phyloP scores from a whole-genome alignment of 345 rosid genomes.

The Citrus australasica region DNA sequence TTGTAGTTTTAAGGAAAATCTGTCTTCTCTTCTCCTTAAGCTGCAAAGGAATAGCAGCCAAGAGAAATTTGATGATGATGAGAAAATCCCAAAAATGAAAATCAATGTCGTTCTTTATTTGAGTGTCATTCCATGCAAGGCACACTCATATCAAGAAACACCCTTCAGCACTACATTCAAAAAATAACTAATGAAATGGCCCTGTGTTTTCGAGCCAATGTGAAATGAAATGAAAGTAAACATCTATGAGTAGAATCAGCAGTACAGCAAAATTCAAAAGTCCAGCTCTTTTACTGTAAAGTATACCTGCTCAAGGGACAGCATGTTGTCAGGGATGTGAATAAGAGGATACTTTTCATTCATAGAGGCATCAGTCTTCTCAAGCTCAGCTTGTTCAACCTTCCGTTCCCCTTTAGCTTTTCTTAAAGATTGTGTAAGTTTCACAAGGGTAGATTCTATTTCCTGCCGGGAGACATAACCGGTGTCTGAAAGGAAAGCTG shows the following conservation, averaged over 20 bases:
- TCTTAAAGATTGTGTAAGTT: slow-evolving; percentile 65
- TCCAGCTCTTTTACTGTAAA: background rate
- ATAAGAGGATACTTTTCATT: slow-evolving; percentile 74
- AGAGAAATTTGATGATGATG: background rate
- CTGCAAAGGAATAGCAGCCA: slow-evolving; percentile 28
- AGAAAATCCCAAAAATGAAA: background rate
- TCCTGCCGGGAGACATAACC: slow-evolving; percentile 86
- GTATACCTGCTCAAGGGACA: slow-evolving; percentile 79
- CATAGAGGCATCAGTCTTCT: slow-evolving; percentile 49
- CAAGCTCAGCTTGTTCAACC: slow-evolving; percentile 64
- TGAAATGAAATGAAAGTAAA: background rate
- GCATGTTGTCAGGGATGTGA: slow-evolving; percentile 67
- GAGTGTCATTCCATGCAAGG: background rate
- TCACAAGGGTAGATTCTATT: slow-evolving; percentile 58
- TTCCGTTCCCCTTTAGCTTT: slow-evolving; percentile 89
- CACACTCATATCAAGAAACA: background rate
- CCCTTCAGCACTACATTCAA: background rate
- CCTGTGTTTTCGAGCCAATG: background rate
- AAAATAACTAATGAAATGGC: background rate
- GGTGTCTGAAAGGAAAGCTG: slow-evolving; percentile 67
- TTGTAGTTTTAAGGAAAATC: slow-evolving; percentile 79
- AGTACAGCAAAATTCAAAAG: background rate
- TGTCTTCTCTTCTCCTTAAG: slow-evolving; percentile 83
- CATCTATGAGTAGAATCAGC: background rate
- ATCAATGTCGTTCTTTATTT: background rate